Evolutionary conservation across 306 rosid species (phyloP).

Genomic region (Benincasa hispida): DNA sequence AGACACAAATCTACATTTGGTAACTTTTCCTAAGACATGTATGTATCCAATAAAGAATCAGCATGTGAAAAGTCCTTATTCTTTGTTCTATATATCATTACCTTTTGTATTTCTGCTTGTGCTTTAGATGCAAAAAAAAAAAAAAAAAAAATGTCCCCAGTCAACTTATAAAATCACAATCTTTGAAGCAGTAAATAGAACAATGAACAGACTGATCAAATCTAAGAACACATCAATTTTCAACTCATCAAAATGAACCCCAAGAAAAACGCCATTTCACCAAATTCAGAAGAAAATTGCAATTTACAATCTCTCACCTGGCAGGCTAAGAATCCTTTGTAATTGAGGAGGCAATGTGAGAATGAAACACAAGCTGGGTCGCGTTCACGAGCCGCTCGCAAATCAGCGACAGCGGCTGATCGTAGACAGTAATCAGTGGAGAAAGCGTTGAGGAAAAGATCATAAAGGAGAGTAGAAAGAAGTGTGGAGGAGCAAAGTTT

Average conservation of each 20-base stretch:
- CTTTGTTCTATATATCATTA: not conserved
- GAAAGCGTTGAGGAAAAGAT: conserved; percentile 72
- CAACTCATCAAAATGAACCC: not conserved
- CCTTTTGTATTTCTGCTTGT: not conserved
- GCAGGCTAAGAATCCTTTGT: conserved; percentile 83
- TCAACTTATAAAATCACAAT: not conserved
- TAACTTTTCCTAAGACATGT: not conserved
- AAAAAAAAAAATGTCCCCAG: not conserved
- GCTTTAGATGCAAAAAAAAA: not conserved
- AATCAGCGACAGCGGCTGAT: conserved; percentile 71
- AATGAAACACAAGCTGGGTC: conserved; percentile 84
- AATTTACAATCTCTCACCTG: conserved; percentile 36
- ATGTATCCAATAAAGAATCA: not conserved
- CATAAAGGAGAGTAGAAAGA: conserved; percentile 83
- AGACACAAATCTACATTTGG: not conserved
- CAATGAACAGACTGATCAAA: not conserved
- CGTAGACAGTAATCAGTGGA: conserved; percentile 41
- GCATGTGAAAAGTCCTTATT: not conserved
- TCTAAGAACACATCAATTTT: not conserved
- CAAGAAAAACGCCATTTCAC: not conserved
- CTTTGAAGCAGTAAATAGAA: not conserved
- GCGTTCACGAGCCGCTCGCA: conserved; percentile 59
- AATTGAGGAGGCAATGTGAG: conserved; percentile 89
- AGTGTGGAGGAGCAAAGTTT: conserved; percentile 91
- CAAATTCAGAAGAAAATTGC: not conserved